Evolutionary conservation across 2,329 filamentous ascomycete genomes (phyloP), one percentile per base, ranked within the genome.

Genomic region (Myriosclerotinia curreyana): DNA sequence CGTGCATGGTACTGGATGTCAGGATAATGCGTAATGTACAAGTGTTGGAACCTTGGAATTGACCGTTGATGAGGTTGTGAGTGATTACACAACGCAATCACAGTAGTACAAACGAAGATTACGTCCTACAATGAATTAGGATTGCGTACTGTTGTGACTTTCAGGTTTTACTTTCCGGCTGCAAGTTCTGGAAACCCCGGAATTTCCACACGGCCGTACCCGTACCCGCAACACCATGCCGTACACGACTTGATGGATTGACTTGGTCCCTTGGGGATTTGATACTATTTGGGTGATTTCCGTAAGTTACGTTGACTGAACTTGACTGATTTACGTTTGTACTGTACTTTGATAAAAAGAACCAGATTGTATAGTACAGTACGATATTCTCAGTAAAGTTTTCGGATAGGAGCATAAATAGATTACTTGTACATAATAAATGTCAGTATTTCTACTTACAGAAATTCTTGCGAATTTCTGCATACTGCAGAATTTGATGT

Each of bases 131-230:
- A 14, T 62, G 6, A 46, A 36, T 58, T 58, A 25, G 54, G 40
- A 58, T 58, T 58, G 54, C 54, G 54, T 58, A 62, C 50, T 63
- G 61, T 51, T 51, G 53, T 59, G 55, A 64, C 61, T 42, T 50
- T 59, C 25, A 59, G 53, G 42, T 34, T 64, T 64, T 59, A 34
- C 36, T n/a, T 59, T 64, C 61, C 61, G 61, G 61, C 46, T 64
- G 61, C 46, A 59, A 64, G 53, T 64, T 49, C 53, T 38, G 20
- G 25, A 25, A 64, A 64, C 46, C 61, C 61, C 61, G 53, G 61
- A 59, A 59, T 59, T 63, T 42, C 61, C 61, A 64, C 61, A 64
- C 61, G 61, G 61, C 53, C 53, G 48, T 58, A 64, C 46, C 61
- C 61, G 61, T 36, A 63, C n/a, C n/a, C n/a, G n/a, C n/a, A n/a